These are phyloP conservation scores for Aureobasidium sp. DNA, from an alignment of 2,329 filamentous ascomycete genomes.

Conservation along the genomic window DNA sequence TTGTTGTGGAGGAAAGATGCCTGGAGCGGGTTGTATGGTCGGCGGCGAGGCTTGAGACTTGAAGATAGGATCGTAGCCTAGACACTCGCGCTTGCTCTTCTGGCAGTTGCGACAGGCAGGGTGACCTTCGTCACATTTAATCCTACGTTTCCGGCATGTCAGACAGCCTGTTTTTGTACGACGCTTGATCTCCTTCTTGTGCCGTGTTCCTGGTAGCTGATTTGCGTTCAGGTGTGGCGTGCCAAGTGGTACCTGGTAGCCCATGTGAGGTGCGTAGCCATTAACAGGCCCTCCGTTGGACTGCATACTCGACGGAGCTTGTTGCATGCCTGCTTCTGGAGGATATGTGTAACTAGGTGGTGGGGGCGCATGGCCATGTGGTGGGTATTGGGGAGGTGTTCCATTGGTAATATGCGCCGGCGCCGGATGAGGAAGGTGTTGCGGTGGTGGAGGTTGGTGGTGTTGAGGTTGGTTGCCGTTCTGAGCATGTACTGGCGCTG, in stretches of 20 bases:
- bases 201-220: constrained; percentile 54
- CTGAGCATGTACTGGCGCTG: neutral
- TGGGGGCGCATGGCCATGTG: neutral
- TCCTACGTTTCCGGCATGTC: constrained; percentile 87
- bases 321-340: constrained; percentile 7
- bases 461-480: constrained; percentile 18
- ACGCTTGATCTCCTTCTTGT: constrained; percentile 69
- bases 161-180: constrained; percentile 65
- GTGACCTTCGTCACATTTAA: constrained; percentile 91
- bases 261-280: constrained; percentile 32
- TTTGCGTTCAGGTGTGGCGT: constrained; percentile 32
- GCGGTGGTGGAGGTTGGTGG: constrained; percentile 20
- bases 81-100: constrained; percentile 79
- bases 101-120: constrained; percentile 83
- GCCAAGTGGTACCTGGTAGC: constrained; percentile 50
- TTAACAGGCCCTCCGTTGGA: constrained; percentile 19
- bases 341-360: constrained; percentile 5
- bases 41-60: constrained; percentile 64
- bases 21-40: constrained; percentile 64
- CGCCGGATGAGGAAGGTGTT: neutral
- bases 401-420: constrained; percentile 9
- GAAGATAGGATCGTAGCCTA: constrained; percentile 84
- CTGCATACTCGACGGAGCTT: neutral
- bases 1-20: constrained; percentile 23
- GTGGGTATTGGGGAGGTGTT: neutral